Percentiles rank a stretch among this genome's conserved stretches.
Conservation (phyloP, 2,329 filamentous ascomycete species). For the Polytolypa hystricis region DNA sequence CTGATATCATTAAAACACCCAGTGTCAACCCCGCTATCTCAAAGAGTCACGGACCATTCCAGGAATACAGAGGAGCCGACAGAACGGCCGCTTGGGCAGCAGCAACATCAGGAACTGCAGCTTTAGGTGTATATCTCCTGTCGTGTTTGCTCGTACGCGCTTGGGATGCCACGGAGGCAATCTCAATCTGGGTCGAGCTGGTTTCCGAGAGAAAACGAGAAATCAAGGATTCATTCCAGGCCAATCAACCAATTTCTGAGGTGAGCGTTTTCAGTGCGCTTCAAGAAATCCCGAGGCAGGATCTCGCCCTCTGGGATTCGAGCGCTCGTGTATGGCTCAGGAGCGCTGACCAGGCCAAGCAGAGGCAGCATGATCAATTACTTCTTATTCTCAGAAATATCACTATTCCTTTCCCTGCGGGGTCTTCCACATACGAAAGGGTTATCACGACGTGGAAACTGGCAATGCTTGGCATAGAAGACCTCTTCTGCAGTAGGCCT, state of each 20-base stretch:
- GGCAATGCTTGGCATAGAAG: no score
- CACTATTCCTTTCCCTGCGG: no score
- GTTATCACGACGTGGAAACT: no score
- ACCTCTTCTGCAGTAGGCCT: no score
- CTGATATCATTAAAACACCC: slow-evolving; percentile 17
- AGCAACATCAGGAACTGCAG: slow-evolving; percentile 17
- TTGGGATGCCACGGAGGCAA: slow-evolving; percentile 18
- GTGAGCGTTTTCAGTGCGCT: not conserved
- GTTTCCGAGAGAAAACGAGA: slow-evolving; percentile 9
- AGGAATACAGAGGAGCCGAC: slow-evolving; percentile 11
- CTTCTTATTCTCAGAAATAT: slow-evolving; percentile 22
- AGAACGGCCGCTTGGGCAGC: slow-evolving; percentile 15
- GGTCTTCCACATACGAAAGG: no score
- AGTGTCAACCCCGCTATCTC: no score
- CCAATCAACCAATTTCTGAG: not conserved
- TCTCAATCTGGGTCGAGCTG: slow-evolving; percentile 24
- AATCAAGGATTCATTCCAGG: no score
- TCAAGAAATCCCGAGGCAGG: slow-evolving; percentile 14
- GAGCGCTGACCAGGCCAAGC: slow-evolving; percentile 20
- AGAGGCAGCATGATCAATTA: slow-evolving; percentile 17
- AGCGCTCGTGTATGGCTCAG: slow-evolving; percentile 29
- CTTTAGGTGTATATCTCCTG: slow-evolving; percentile 23
- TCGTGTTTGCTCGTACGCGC: slow-evolving; percentile 23
- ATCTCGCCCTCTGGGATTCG: slow-evolving; percentile 29
- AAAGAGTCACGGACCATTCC: no score